phyloP scores from a whole-genome alignment of 306 rosid species.

The Sesbania bispinosa region DNA sequence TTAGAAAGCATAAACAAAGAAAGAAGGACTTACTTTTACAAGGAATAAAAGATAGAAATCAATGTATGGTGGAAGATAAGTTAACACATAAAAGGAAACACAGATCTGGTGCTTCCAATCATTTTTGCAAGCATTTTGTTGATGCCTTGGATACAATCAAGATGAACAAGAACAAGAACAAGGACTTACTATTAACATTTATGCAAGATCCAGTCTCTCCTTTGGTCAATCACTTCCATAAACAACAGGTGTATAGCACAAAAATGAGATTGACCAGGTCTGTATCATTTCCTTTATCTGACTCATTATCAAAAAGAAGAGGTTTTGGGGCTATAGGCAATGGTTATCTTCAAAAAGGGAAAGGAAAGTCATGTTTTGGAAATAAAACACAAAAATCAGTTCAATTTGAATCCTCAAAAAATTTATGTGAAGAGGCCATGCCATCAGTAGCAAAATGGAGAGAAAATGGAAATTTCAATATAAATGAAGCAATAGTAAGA shows the following conservation, averaged over 20 bases:
- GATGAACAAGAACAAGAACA: conserved; percentile 45
- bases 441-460: not conserved
- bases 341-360: not conserved
- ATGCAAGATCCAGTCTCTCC: conserved; percentile 51
- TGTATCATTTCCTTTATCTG: conserved; percentile 28
- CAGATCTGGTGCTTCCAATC: too few relatives aligned
- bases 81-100: conserved; percentile 13
- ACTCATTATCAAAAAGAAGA: conserved; percentile 4
- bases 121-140: too few relatives aligned
- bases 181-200: conserved; percentile 39
- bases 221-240: conserved; percentile 32
- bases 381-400: not conserved
- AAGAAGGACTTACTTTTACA: not conserved
- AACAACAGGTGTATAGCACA: conserved; percentile 32
- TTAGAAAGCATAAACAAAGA: not conserved
- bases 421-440: not conserved
- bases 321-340: not conserved
- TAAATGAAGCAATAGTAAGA: not conserved
- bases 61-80: not conserved
- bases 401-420: conserved; percentile 1
- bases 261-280: conserved; percentile 36
- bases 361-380: not conserved
- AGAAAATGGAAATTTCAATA: conserved; percentile 5
- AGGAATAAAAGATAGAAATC: not conserved
- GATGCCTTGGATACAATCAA: too few relatives aligned